A percentile compares a stretch with the other conserved stretches of the same genome.
phyloP scores from a whole-genome alignment of 1,139 yeast genomes.

The Yamadazyma atmosphaerica region DNA sequence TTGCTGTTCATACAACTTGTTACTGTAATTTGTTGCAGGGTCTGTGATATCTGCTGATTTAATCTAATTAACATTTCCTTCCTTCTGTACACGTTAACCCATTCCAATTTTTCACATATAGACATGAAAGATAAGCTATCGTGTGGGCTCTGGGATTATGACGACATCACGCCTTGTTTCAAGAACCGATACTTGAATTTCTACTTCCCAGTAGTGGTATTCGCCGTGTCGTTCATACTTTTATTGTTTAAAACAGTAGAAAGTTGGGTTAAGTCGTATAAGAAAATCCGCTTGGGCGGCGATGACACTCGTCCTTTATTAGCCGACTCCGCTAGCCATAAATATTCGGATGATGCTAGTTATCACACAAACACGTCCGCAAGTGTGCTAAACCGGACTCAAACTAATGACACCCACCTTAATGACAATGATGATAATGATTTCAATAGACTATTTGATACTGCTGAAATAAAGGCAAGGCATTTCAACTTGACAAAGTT shows the following conservation, averaged over 20 bases:
- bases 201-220: constrained; percentile 33
- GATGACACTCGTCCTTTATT: constrained; percentile 36
- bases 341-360: constrained; percentile 6
- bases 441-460: background rate
- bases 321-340: constrained; percentile 15
- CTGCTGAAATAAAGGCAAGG: constrained; percentile 35
- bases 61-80: too few species aligned
- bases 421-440: constrained; percentile 10
- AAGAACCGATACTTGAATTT: constrained; percentile 36
- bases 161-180: constrained; percentile 49
- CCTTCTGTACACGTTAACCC: too few species aligned
- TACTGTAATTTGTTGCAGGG: too few species aligned
- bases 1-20: too few species aligned
- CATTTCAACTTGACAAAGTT: constrained; percentile 53
- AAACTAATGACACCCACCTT: background rate
- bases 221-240: constrained; percentile 29
- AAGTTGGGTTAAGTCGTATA: constrained; percentile 15
- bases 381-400: background rate
- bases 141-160: constrained; percentile 42
- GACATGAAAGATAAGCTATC: constrained; percentile 1
- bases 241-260: constrained; percentile 23
- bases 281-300: constrained; percentile 10
- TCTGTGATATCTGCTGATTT: too few species aligned
- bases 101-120: too few species aligned
- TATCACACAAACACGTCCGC: background rate